Conservation (phyloP, 2,329 filamentous ascomycete species). For the Scedosporium apiospermum region DNA sequence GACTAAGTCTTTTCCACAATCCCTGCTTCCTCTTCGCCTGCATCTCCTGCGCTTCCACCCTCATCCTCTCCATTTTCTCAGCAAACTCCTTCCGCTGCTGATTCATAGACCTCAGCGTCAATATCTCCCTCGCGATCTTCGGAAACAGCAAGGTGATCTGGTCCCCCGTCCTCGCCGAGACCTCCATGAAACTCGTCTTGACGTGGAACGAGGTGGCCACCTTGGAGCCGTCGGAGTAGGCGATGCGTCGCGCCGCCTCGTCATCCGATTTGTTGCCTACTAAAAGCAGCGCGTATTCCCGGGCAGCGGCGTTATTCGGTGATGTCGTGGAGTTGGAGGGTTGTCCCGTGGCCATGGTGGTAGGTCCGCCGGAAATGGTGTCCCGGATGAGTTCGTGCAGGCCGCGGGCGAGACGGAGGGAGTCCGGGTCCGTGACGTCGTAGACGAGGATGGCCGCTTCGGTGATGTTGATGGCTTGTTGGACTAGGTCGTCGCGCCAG, state of each 20-base stretch:
- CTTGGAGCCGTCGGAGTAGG: constrained; percentile 21
- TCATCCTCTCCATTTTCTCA: constrained; percentile 2
- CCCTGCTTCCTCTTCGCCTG: background rate
- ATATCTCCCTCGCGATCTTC: constrained; percentile 18
- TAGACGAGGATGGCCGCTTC: constrained; percentile 29
- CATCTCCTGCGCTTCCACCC: background rate
- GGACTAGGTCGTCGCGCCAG: constrained; percentile 20
- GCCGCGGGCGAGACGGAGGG: constrained; percentile 16
- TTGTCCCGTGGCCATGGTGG: background rate
- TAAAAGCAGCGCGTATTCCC: constrained; percentile 12
- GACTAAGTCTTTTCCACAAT: constrained; percentile 4
- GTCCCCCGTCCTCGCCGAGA: constrained; percentile 25
- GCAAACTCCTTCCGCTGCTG: constrained; percentile 5
- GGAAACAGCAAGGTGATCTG: constrained; percentile 24
- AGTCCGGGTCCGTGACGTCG: constrained; percentile 18
- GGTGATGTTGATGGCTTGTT: constrained; percentile 27
- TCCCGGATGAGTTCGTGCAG: constrained; percentile 15
- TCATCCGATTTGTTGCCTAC: constrained; percentile 18
- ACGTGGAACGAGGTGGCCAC: constrained; percentile 13
- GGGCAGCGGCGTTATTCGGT: background rate
- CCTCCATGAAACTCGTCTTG: constrained; percentile 20
- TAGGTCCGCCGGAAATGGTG: constrained; percentile 8
- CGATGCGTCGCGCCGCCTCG: constrained; percentile 16
- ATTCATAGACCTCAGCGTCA: background rate
- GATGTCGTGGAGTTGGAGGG: background rate